Evolutionary conservation across 441 rosid species (phyloP), one percentile per base, ranked within the genome.

Genomic region (Cnidoscolus chayamansa): DNA sequence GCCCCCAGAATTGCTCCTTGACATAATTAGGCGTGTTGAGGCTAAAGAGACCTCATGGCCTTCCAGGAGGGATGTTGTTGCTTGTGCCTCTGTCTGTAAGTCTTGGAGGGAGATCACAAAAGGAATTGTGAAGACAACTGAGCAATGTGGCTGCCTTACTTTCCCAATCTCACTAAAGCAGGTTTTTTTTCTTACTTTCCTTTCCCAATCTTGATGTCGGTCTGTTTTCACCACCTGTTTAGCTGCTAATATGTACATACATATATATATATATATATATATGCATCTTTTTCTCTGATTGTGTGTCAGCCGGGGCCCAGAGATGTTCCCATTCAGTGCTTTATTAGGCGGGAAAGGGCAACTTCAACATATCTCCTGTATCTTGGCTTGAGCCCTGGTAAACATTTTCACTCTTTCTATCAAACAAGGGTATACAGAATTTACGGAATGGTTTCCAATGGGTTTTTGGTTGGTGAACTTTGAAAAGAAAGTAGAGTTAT

Each of bases 301-400:
- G 59, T 74, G 65, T 32, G 74, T 64, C 57, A 94, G 98, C 98
- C 97, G 57, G 98, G 97, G 31, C 95, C 95, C 45, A 85, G 93
- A 83, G 95, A 89, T 63, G 76, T 84, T 77, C 91, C 94, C 1
- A 90, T 92, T 76, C 97, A 94, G 69, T 94, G 98, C 86, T 94
- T 81, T 82, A 89, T 94, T 37, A 86, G 76, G 83, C 87, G 98
- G 74, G 97, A 92, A 62, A 84, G 92, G 74, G 82, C 86, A 3
- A 84, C 88, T 66, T 88, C 92, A 2, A 85, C 92, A 2, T 94
- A 74, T 78, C 88, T 78, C 58, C 78, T 94, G 64, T 92, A 88
- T 83, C 91, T 88, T 60, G 95, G 98, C 65, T 78, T 90, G 76
- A 86, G 92, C 74, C 98, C 98, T 62, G 92, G 98, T 94, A 87